Evolutionary conservation across 441 rosid genomes (phyloP).

Genomic region (Erodium texanum): DNA sequence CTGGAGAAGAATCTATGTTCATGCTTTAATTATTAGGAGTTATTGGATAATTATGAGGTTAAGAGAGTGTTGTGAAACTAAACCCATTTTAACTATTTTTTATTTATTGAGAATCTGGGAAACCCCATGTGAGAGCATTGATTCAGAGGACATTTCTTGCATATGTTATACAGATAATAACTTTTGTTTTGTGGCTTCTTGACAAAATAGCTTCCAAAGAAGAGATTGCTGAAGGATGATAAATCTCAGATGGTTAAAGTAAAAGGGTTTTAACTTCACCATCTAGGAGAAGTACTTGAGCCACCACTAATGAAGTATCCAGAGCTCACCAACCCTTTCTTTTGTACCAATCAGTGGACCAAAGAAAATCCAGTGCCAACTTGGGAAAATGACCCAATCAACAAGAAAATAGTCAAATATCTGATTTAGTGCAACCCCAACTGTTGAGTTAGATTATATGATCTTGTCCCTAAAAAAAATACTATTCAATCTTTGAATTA

Average conservation of each 20-base stretch:
- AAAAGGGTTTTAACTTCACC: constrained; percentile 25
- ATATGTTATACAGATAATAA: constrained; percentile 17
- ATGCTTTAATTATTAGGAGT: constrained; percentile 1
- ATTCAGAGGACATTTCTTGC: constrained; percentile 12
- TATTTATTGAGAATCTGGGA: constrained; percentile 8
- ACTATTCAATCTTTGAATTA: too few species aligned
- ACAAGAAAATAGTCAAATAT: constrained; percentile 24
- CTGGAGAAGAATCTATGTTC: constrained; percentile 10
- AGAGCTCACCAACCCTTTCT: constrained; percentile 19
- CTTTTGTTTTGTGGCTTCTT: constrained; percentile 21
- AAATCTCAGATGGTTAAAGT: constrained; percentile 33
- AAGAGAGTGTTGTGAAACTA: constrained; percentile 2
- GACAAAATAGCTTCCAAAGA: constrained; percentile 23
- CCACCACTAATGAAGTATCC: background rate
- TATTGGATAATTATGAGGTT: too few species aligned
- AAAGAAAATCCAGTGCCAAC: constrained; percentile 25
- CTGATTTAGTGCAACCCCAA: too few species aligned
- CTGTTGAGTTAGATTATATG: background rate
- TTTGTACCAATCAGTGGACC: constrained; percentile 34
- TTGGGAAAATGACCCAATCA: constrained; percentile 30
- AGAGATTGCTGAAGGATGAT: background rate
- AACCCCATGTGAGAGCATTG: constrained; percentile 25
- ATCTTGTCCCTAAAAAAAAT: too few species aligned
- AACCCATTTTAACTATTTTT: background rate
- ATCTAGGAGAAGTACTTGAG: background rate